Evolutionary conservation across 1,139 yeast genomes (phyloP).

Genomic region (Magnusiomyces tetraspermus): DNA sequence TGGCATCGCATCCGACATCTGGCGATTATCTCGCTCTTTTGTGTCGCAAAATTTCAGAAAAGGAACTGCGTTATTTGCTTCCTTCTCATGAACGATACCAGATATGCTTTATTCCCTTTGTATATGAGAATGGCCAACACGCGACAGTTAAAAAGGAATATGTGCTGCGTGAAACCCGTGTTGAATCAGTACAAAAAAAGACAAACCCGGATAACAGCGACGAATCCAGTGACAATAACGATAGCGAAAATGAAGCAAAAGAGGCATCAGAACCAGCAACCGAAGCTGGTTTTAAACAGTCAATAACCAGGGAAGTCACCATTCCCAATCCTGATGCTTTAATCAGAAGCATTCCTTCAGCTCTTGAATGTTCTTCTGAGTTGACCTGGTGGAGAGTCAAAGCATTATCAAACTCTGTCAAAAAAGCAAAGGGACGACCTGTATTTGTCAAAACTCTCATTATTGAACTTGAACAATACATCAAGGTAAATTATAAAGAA

Average conservation of each 20-base stretch:
- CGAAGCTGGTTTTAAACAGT: background rate
- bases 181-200: too few relatives aligned
- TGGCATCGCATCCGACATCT: background rate
- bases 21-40: background rate
- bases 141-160: background rate
- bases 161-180: background rate
- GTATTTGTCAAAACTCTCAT: background rate
- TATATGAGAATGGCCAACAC: background rate
- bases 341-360: background rate
- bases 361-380: background rate
- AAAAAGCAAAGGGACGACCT: background rate
- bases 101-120: background rate
- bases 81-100: background rate
- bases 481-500: background rate
- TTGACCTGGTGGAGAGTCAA: slow-evolving; percentile 4
- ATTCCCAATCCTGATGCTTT: background rate
- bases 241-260: background rate
- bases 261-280: background rate
- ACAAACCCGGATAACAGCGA: too few relatives aligned
- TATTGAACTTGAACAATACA: background rate
- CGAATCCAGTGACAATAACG: background rate
- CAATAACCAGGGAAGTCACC: background rate
- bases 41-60: background rate
- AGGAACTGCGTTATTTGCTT: background rate
- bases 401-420: slow-evolving; percentile 2